Percentiles rank a stretch among this genome's conserved stretches.
Evolutionary conservation across 345 rosid species (phyloP).

Genomic region (Nephelium lappaceum): DNA sequence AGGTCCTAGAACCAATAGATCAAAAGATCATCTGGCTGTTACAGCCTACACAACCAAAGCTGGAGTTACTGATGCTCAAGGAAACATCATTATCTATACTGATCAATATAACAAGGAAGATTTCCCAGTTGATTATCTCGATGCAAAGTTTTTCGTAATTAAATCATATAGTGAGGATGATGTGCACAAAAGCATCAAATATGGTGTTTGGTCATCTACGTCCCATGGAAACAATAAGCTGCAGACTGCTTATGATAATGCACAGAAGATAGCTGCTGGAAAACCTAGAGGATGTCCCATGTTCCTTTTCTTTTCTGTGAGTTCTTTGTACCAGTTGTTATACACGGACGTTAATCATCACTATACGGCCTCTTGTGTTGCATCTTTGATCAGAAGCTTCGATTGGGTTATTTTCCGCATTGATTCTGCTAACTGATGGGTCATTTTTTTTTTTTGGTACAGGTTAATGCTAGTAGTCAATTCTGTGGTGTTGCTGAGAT

Average conservation of each 20-base stretch:
- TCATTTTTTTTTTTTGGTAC: constrained; percentile 14
- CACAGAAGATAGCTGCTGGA: constrained; percentile 59
- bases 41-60: constrained; percentile 66
- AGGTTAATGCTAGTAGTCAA: constrained; percentile 98
- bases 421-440: constrained; percentile 16
- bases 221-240: constrained; percentile 94
- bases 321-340: constrained; percentile 28
- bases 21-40: constrained; percentile 57
- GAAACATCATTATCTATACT: constrained; percentile 57
- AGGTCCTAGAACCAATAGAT: constrained; percentile 60
- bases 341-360: background rate
- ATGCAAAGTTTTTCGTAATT: constrained; percentile 84
- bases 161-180: constrained; percentile 99
- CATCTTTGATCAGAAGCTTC: background rate
- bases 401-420: background rate
- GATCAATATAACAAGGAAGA: constrained; percentile 79
- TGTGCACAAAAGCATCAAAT: constrained; percentile 97
- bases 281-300: constrained; percentile 65
- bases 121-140: constrained; percentile 55
- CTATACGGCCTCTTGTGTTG: background rate
- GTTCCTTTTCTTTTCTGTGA: constrained; percentile 89
- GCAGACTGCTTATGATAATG: constrained; percentile 74
- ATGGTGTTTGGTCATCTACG: constrained; percentile 93
- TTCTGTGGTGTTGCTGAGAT: constrained; percentile 98
- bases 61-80: constrained; percentile 60